Evolutionary conservation across 768 basidiomycete species (phyloP), one percentile per base, ranked within the genome.

Genomic region (Chalciporus piperatus): DNA sequence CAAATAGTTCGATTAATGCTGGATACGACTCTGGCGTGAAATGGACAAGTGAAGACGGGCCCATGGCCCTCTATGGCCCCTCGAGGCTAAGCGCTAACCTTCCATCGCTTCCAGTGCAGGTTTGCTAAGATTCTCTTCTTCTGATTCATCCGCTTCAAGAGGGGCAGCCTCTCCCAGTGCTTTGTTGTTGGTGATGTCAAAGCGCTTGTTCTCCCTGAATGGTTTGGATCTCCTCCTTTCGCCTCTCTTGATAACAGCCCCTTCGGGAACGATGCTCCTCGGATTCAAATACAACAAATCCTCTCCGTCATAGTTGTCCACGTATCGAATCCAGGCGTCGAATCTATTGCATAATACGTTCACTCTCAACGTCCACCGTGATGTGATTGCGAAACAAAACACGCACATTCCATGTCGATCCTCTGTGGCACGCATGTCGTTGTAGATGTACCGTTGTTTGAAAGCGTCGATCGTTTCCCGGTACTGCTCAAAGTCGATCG

Each of bases 391-490:
- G 16, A 5, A 8, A 11, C 37, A 28, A 19, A 6, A 25, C 28
- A 79, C 93, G 54, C 60, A 93, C 91, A 90, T 71, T 50, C 84
- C 88, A 59, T 80, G 76, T 16, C 76, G 78, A 55, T 90, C 84
- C 69, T 99, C 97, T 23, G 92, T 84, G 53, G 77, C 72, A 42
- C 93, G 81, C 87, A 98, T 89, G 56, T 83, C 82, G 56, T 87
- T 77, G 62, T 98, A 98, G 28, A 99, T 96, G 56, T 81, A 80
- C 59, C 78, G 76, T 61, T 89, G 76, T 72, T 97, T 98, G 76
- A 99, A 98, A 17, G 67, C 74, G 37, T 87, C 78, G 47, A 98
- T 92, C 52, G 73, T 66, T 16, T 82, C 80, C n/a, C 73, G 71
- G 64, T 92, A 78, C 35, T 71, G 62, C 37, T 82, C 83, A 57